These are phyloP conservation scores for Pichia membranifaciens DNA, from an alignment of 805 yeast species.

Conservation along the genomic window DNA sequence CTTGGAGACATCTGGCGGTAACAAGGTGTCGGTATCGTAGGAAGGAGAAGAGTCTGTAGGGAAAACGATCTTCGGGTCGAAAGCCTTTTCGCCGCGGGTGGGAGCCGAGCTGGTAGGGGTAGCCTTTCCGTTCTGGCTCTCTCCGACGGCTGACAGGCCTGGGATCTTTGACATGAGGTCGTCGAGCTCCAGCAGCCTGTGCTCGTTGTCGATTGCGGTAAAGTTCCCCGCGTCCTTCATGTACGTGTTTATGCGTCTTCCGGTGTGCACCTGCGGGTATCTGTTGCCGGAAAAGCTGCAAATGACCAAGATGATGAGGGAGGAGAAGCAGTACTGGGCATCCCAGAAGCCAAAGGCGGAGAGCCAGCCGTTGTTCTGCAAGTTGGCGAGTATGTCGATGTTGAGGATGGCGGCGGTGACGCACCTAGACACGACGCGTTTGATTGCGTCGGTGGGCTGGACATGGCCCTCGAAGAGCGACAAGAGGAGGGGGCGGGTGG, in stretches of 20 bases:
- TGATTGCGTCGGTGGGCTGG: slow-evolving; percentile 17
- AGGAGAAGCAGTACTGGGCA: slow-evolving; percentile 29
- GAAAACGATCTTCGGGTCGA: no score
- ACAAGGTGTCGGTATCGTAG: no score
- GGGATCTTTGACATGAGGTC: slow-evolving; percentile 7
- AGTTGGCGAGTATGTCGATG: slow-evolving; percentile 11
- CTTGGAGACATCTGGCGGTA: no score
- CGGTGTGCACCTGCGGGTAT: slow-evolving; percentile 20
- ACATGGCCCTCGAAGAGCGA: slow-evolving; percentile 28
- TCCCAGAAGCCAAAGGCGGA: slow-evolving; percentile 33
- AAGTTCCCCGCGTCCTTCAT: slow-evolving; percentile 29
- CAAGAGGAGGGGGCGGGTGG: slow-evolving; percentile 30
- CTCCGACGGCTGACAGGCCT: background rate
- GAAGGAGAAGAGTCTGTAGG: no score
- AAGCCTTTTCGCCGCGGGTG: no score
- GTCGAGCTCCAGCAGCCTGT: slow-evolving; percentile 23
- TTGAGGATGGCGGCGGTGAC: slow-evolving; percentile 19
- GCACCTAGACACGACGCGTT: slow-evolving; percentile 26
- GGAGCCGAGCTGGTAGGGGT: no score
- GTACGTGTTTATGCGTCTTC: slow-evolving; percentile 18
- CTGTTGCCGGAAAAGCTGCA: slow-evolving; percentile 17
- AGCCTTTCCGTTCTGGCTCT: no score
- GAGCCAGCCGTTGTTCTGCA: slow-evolving; percentile 25
- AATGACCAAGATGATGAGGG: slow-evolving; percentile 27
- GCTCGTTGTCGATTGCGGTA: slow-evolving; percentile 29